Base-by-base conservation (phyloP, 1,284 basidiomycete genomes). In the Trametes pubescens region DNA sequence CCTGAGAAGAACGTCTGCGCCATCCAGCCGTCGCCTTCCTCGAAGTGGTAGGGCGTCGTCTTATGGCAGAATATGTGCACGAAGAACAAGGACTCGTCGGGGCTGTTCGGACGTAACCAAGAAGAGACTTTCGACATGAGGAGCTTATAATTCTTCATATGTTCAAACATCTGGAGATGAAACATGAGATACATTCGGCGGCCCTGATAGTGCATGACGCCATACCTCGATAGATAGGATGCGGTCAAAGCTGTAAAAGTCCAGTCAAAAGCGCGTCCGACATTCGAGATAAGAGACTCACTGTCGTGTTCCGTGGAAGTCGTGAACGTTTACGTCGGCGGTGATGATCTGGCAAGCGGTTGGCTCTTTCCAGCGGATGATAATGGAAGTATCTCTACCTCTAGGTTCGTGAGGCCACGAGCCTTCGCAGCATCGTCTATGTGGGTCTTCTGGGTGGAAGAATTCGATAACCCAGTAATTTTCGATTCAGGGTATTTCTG, bases 11-110 rank as follows among this genome's bases (percentile, higher is more conserved):
- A 93, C 58, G 86, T 90, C 75, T 89, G 81, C 5, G 89, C 86
- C 91, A 93, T 89, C 91, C 91, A 91, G 2, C 89, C 88, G 69
- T 92, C 90, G 53, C 80, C 82, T 57, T 89, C 84, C 62, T 89
- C 87, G 67, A 93, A 94, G 69, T 93, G 88, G 71, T 93, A 93
- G 2, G 90, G 87, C 0, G 79, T 87, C 6, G 80, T 82, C 54
- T 78, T 78, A 73, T 93, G 91, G 72, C 90, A 92, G 77, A 93
- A 93, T 51, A 92, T 86, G 72, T 93, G 91, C 35, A 92, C 83
- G 75, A 93, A 93, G 29, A 93, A 77, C 0, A 89, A 75, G 0
- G 86, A 80, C 24, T 82, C 79, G 4, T 76, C 73, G 3, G 74
- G 68, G 18, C 72, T 69, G 11, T 77, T 75, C 2, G 84, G 82